A percentile compares a stretch with the other conserved stretches of the same genome.
Conservation (phyloP, 305 asterid species). For the Fraxinus xanthoxyloides region DNA sequence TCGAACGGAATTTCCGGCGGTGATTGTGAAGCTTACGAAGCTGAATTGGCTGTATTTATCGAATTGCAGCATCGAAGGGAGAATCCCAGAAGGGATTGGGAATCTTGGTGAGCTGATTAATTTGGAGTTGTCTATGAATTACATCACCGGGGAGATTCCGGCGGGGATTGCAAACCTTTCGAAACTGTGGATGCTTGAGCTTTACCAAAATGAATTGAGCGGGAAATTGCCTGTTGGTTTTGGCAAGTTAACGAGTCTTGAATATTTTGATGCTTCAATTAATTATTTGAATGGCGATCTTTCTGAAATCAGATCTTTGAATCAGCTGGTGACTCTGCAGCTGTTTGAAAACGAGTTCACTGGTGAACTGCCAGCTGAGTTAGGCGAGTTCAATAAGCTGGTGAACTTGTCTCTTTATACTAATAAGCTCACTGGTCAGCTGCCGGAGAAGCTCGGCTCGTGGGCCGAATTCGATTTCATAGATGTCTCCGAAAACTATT, state of each 20-base stretch:
- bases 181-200: conserved; percentile 73
- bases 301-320: conserved; percentile 51
- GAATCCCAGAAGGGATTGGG: conserved; percentile 69
- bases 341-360: conserved; percentile 58
- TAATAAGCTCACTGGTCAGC: conserved; percentile 59
- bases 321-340: conserved; percentile 58
- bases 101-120: conserved; percentile 46
- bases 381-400: conserved; percentile 65
- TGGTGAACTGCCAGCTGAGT: conserved; percentile 70
- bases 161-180: conserved; percentile 52
- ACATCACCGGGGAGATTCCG: conserved; percentile 64
- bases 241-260: conserved; percentile 57
- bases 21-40: conserved; percentile 37
- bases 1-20: conserved; percentile 43
- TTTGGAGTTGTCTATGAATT: conserved; percentile 56
- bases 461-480: conserved; percentile 62
- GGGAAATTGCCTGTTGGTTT: conserved; percentile 76
- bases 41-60: conserved; percentile 69
- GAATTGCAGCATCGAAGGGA: conserved; percentile 60
- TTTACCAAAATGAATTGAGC: conserved; percentile 44
- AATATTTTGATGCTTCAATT: conserved; percentile 62
- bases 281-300: conserved; percentile 59
- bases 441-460: conserved; percentile 77
- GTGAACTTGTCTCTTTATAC: conserved; percentile 59
- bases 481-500: conserved; percentile 68